Evolutionary conservation across 805 yeast genomes (phyloP).

Genomic region (Myxozyma neotropica): DNA sequence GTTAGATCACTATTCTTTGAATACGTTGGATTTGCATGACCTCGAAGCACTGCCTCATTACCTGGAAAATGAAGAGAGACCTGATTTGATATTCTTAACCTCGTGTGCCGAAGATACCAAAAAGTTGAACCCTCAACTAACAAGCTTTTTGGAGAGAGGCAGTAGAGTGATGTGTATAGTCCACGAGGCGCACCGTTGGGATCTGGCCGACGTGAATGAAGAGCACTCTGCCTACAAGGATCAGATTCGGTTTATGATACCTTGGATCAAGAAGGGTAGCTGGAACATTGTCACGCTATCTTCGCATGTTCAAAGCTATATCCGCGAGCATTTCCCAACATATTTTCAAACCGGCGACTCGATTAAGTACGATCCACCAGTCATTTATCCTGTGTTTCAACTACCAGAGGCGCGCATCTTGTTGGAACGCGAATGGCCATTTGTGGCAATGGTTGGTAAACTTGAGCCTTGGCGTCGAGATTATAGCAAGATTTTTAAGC

Average conservation of each 20-base stretch:
- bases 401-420: conserved; percentile 7
- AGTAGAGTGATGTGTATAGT: conserved; percentile 27
- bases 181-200: conserved; percentile 27
- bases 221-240: conserved; percentile 9
- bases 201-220: conserved; percentile 1
- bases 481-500: conserved; percentile 21
- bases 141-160: conserved; percentile 12
- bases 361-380: conserved; percentile 14
- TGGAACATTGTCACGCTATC: conserved; percentile 30
- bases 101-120: conserved; percentile 28
- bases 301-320: conserved; percentile 22
- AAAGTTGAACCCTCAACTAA: not conserved
- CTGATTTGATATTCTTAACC: conserved; percentile 28
- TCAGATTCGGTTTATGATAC: conserved; percentile 12
- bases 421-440: conserved; percentile 18
- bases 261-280: conserved; percentile 21
- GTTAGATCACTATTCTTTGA: conserved; percentile 15
- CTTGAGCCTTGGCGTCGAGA: conserved; percentile 33
- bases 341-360: conserved; percentile 9
- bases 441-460: conserved; percentile 28
- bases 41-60: not conserved
- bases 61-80: conserved; percentile 1
- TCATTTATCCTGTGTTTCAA: conserved; percentile 25
- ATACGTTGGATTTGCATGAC: conserved; percentile 8
- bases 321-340: conserved; percentile 19